Base-by-base conservation (phyloP, 139 green algal genomes). In the Coelastrella sp. region DNA sequence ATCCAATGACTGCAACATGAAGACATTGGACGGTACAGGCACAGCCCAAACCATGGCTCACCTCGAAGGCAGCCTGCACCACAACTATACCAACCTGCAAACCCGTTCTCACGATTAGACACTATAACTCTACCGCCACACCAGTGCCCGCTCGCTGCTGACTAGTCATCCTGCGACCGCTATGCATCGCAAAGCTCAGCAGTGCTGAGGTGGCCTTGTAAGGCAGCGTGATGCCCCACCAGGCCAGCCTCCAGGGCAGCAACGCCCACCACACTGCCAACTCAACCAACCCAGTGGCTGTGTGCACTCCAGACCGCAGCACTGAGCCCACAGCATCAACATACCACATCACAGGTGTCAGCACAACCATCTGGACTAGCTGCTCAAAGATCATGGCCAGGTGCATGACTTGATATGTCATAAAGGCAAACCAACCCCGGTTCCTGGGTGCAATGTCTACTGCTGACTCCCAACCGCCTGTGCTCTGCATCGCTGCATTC, bases 181-280 rank as follows among this genome's bases (percentile, higher is more conserved):
- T 32, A 8, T 23, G 4, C 5, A 76, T 17, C 2, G 22, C 7
- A 14, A 76, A 6, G 16, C 68, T 22, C 68, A 14, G 8, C 16
- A 76, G 5, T 23, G 68, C 68, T 32, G 68, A 14, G 17, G 5
- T 23, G 3, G 17, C 68, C 64, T 65, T 59, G 3, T 23, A 74
- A 5, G 87, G 78, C 66, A 79, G 19, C 60, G 59, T 32, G 17
- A 68, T 8, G 7, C 23, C 61, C 61, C 86, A 90, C 65, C 54
- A 58, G 61, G 17, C 47, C 4, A 87, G 54, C 8, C 87, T 80
- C 16, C 8, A 65, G 2, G 87, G 87, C 87, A 91, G 78, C 87
- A 91, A 16, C 22, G 71, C 47, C 87, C 87, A 91, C 87, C 87
- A 91, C 64, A 91, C 64, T 22, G 56, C 47, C 77, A 80, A 8